Evolutionary conservation across 805 yeast genomes (phyloP), one percentile per base, ranked within the genome.

Genomic region (Saccharomycopsis selenospora): DNA sequence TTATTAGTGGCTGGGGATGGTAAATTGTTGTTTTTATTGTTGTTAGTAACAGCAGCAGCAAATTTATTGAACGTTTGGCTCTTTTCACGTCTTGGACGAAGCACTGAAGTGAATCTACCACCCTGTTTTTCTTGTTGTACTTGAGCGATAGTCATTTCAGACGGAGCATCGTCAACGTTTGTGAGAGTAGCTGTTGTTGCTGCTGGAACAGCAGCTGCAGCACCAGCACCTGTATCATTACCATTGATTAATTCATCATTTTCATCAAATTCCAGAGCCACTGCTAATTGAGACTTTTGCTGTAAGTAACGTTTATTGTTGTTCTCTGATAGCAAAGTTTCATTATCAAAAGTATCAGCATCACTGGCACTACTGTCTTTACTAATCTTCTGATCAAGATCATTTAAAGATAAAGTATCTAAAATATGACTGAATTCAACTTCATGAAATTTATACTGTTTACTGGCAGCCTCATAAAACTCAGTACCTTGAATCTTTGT

Each of bases 401-500:
- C 10, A 22, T 13, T 24, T 17, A 17, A 24, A 11, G 17, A 17
- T 13, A 41, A 13, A n/a, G 27, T 3, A 14, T 22, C 18, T 25
- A 23, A 24, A 18, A 22, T 8, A 24, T 41, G n/a, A 24, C 11
- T 27, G 11, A 41, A 3, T 13, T n/a, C 18, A 14, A 41, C 18
- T 41, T 41, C 28, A 17, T 17, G 29, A 27, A 41, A 25, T 23
- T 13, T 22, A 22, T 41, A 41, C 10, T 3, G 26, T 41, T 23
- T 22, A 23, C 28, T 17, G 17, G 62, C 50, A 58, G 62, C 51
- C 55, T 61, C 69, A 55, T 67, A 73, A 65, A 86, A 85, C 47
- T 75, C 64, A 59, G 70, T 66, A 66, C 95, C 95, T 70, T 86
- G 95, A 55, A 68, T 70, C 47, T 63, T 64, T 47, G 85, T 90